Evolutionary conservation across 768 basidiomycete species (phyloP), one percentile per base, ranked within the genome.

Genomic region (Rhizopogon vesiculosus): DNA sequence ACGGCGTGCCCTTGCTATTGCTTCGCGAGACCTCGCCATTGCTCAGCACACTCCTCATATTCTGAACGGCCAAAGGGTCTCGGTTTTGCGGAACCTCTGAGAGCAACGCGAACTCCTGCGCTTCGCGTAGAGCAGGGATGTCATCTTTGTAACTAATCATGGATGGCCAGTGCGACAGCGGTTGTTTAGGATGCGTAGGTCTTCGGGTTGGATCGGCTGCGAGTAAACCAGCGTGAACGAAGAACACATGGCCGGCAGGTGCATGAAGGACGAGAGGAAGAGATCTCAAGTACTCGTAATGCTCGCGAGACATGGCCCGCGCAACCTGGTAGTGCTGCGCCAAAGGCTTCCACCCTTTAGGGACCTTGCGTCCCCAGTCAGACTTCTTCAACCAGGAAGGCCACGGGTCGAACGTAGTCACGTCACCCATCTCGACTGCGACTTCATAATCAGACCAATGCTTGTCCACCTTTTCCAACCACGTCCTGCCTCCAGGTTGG

Each of bases 181-280:
- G 93, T 64, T 95, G 93, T 10, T 71, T 74, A 25, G 72, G 69
- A 61, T 84, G 74, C 22, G 72, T 74, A 16, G 72, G 66, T 29
- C 79, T 66, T 57, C 76, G 79, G 1, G 68, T 71, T 2, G 91
- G 87, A 64, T 96, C 83, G 5, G 77, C 79, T 0, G 93, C 79
- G 2, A 98, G 77, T 18, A 96, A 63, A 6, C 95, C 95, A 1
- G 85, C 94, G 61, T 97, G 93, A 1, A 86, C 90, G 45, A 95
- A 76, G 71, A 84, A 85, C 1, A 84, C 71, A 63, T 95, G 91
- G 2, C 87, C 81, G 2, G 78, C 78, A 0, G 93, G 91, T 15
- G 89, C 71, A 65, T 96, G 84, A 7, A 94, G 74, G 46, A 79
- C 76, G 31, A 93, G 73, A 0, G 95, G 94, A 0, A 93, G 72